Base-by-base conservation (phyloP, 2,329 filamentous ascomycete genomes). In the Stylonectria norvegica region DNA sequence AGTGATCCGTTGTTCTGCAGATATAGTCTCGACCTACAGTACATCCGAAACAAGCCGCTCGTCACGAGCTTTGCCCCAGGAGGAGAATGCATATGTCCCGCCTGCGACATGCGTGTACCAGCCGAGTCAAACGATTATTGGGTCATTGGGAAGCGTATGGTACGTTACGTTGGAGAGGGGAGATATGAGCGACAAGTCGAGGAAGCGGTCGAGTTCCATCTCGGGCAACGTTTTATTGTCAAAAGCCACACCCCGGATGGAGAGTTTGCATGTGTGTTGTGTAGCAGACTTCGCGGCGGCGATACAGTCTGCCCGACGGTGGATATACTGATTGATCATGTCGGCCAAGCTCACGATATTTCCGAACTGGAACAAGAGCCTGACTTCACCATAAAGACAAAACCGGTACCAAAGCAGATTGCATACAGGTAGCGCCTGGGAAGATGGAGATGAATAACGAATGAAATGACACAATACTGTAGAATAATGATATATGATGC, bases 211-310 rank as follows among this genome's bases (percentile, higher is more conserved):
- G 53, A 56, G 29, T 53, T 55, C 31, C 22, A 51, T 8, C 36
- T 53, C 28, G 47, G 42, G 8, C 53, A 49, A 5, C 51, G 53
- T 20, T 56, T 56, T 22, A 42, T 56, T 1, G 25, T 56, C 8
- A 56, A 56, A 10, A 53, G 53, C 2, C 53, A 56, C 12, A 55
- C 49, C 0, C 43, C 53, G 4, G 50, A 56, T 5, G 53, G 53
- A 11, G 41, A 52, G 11, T 56, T 47, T 14, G 53, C 53, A 2
- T 56, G 53, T 6, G 36, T 56, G 0, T 43, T 56, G 10, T 56
- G 53, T 25, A 51, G 23, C 5, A 46, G 39, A 20, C 51, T 43
- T 25, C 50, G 53, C 8, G 47, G 55, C 2, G 41, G 40, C 1
- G 53, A 56, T 17, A 40, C 50, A 3, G 16, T 56, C 2, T 56